These are phyloP conservation scores for Puccinia triticina DNA, from an alignment of 1,284 basidiomycete genomes.

Conservation along the genomic window DNA sequence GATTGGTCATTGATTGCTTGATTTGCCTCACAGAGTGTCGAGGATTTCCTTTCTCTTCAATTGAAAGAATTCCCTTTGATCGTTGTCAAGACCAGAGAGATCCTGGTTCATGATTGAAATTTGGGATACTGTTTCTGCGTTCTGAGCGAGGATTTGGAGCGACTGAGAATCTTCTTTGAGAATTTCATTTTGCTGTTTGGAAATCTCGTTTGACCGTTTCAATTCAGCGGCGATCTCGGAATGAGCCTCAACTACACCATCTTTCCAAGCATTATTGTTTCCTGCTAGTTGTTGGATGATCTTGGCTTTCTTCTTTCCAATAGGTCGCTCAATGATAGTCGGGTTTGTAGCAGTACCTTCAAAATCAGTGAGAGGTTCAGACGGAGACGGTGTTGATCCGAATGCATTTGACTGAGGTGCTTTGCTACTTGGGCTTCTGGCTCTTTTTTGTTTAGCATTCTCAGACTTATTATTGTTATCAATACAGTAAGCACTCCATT, in stretches of 20 bases:
- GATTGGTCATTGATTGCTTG: no score
- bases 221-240: background rate
- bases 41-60: background rate
- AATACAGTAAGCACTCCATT: no score
- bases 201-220: no score
- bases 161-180: background rate
- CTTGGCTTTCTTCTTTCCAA: conserved; percentile 3
- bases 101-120: background rate
- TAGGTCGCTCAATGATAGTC: background rate
- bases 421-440: no score
- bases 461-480: no score
- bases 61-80: background rate
- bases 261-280: no score
- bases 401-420: no score
- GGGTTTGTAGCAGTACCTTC: background rate
- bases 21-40: no score
- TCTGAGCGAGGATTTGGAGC: background rate
- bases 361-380: background rate
- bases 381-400: background rate
- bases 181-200: background rate
- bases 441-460: no score
- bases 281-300: no score
- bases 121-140: background rate
- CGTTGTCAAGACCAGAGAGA: background rate
- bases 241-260: background rate